A percentile compares a stretch with the other conserved stretches of the same genome.
Evolutionary conservation across 139 green algal genomes (phyloP).

Genomic region (Auxenochlorella pyrenoidosa): DNA sequence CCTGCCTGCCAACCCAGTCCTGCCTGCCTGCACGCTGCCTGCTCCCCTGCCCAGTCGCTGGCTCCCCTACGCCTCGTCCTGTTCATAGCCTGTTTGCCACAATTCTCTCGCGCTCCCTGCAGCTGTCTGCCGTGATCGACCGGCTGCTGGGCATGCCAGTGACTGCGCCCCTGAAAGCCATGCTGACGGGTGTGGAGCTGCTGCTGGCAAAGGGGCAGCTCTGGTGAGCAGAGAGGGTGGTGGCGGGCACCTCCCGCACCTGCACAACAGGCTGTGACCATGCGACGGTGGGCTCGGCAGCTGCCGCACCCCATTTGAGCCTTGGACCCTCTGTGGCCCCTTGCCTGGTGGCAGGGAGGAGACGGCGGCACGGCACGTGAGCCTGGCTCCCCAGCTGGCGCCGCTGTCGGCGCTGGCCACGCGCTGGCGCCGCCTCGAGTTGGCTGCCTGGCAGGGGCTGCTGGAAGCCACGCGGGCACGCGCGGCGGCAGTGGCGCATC

Average conservation of each 20-base stretch:
- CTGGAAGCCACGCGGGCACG: constrained; percentile 54
- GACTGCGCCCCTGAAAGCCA: constrained; percentile 78
- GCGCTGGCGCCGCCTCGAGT: constrained; percentile 93
- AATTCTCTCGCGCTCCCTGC: not conserved
- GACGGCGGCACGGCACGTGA: constrained; percentile 89
- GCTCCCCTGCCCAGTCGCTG: too few species aligned
- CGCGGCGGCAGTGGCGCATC: not conserved
- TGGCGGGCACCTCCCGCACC: not conserved
- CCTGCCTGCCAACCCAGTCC: not conserved
- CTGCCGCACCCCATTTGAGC: not conserved
- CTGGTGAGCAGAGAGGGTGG: not conserved
- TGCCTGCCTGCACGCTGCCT: not conserved
- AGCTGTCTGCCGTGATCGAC: constrained; percentile 83
- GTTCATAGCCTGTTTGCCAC: too few species aligned
- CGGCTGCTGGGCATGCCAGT: constrained; percentile 82
- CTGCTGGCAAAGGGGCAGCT: constrained; percentile 83
- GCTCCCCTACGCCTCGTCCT: too few species aligned
- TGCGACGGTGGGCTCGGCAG: not conserved
- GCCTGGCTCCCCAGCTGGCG: constrained; percentile 73
- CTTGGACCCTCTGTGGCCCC: not conserved
- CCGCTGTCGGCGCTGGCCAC: constrained; percentile 74
- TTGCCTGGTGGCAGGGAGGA: constrained; percentile 78
- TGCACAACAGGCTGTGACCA: not conserved
- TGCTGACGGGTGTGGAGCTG: constrained; percentile 94
- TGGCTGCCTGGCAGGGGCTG: constrained; percentile 82